Evolutionary conservation across 306 rosid species (phyloP).

Genomic region (Canavalia ensiformis): DNA sequence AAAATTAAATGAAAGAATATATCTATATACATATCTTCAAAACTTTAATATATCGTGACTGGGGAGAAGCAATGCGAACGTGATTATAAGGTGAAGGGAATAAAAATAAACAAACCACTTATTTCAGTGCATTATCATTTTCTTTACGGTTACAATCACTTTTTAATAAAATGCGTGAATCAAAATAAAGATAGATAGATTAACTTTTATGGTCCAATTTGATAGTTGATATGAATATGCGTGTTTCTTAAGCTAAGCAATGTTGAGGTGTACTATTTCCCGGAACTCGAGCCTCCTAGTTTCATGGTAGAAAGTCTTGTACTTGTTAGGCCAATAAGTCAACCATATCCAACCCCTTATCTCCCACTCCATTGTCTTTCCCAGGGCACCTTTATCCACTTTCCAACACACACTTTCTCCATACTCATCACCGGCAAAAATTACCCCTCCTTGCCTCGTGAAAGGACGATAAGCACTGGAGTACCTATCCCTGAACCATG

Average conservation of each 20-base stretch:
- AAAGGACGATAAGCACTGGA: constrained; percentile 87
- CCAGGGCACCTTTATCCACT: constrained; percentile 70
- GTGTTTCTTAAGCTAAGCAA: constrained; percentile 51
- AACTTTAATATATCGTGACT: not conserved
- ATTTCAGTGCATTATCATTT: not conserved
- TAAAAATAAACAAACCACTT: not conserved
- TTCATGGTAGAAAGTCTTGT: constrained; percentile 73
- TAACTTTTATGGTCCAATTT: not conserved
- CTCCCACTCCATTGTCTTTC: constrained; percentile 90
- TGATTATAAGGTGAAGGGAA: not conserved
- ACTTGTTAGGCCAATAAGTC: constrained; percentile 91
- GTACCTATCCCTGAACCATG: constrained; percentile 85
- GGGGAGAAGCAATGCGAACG: not conserved
- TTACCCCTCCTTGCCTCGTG: constrained; percentile 87
- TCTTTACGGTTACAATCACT: not conserved
- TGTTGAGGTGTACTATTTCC: constrained; percentile 63
- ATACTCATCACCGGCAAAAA: constrained; percentile 88
- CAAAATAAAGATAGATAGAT: not conserved
- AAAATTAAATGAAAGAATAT: not conserved
- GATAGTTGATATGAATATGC: not conserved
- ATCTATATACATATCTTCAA: not conserved
- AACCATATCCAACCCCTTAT: constrained; percentile 92
- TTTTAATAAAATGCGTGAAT: not conserved
- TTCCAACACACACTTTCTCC: constrained; percentile 90
- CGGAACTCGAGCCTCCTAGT: constrained; percentile 86